Evolutionary conservation across 768 basidiomycete genomes (phyloP), one percentile per base, ranked within the genome.

Genomic region (Epithele typhae): DNA sequence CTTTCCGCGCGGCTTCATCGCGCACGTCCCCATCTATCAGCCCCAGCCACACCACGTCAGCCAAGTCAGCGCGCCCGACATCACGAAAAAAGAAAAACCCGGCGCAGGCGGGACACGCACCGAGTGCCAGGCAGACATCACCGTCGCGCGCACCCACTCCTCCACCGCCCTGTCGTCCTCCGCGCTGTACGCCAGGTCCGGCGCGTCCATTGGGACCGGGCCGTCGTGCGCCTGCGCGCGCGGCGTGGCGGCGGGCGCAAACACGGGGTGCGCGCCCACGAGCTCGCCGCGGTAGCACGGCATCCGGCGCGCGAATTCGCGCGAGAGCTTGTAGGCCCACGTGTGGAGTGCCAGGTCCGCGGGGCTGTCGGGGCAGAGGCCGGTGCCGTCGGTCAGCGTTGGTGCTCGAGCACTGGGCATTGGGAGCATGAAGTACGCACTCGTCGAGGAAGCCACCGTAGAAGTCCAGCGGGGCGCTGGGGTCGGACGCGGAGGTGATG

Each of bases 1-100:
- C 34, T 70, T 48, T n/a, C 76, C 69, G 14, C 74, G 70, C 5
- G 76, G 70, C 60, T 84, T 83, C 82, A 85, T 84, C 1, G 80
- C 74, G 47, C 81, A 84, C 0, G 82, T 84, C 23, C 81, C 82
- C 10, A 81, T 66, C 80, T 83, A n/a, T n/a, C n/a, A n/a, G n/a
- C n/a, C n/a, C n/a, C n/a, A n/a, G n/a, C n/a, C n/a, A n/a, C n/a
- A n/a, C n/a, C n/a, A n/a, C n/a, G n/a, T n/a, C n/a, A n/a, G n/a
- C n/a, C n/a, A n/a, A n/a, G n/a, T n/a, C n/a, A n/a, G n/a, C n/a
- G n/a, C n/a, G n/a, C n/a, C n/a, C n/a, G n/a, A n/a, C n/a, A n/a
- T n/a, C n/a, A n/a, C n/a, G n/a, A n/a, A n/a, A n/a, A n/a, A n/a
- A n/a, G n/a, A n/a, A n/a, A n/a, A n/a, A n/a, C n/a, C n/a, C n/a